Base-by-base conservation (phyloP, 2,329 filamentous ascomycete species). In the Paraphaeosphaeria minitans region DNA sequence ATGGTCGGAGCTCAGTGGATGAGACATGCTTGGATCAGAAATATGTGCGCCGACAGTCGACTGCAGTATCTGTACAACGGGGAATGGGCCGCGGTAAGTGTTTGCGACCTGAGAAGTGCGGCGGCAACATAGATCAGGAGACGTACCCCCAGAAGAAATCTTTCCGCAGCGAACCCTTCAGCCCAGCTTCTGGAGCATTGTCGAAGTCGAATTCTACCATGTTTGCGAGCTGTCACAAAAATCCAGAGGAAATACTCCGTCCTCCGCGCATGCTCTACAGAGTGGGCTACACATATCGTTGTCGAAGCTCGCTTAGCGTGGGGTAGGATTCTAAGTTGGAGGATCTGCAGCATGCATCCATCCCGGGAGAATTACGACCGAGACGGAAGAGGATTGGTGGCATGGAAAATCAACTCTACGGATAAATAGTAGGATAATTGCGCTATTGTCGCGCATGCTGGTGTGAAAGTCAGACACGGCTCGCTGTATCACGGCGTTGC, bases 91-190 rank as follows among this genome's bases (percentile, higher is more conserved):
- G 6, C 6, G 6, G 24, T 6, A 27, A 27, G 24, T 27, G 6
- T 6, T 6, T 27, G 6, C 24, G 6, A 27, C 24, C 6, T n/a
- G 43, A 8, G 7, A 8, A 46, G 4, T n/a, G n/a, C n/a, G n/a
- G n/a, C n/a, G n/a, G n/a, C n/a, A n/a, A n/a, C n/a, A n/a, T n/a
- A n/a, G n/a, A n/a, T n/a, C n/a, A n/a, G n/a, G n/a, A n/a, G 3
- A 46, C 43, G 3, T 46, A 29, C 43, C 78, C 78, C 76, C 76
- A 80, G 48, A 74, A 61, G 52, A 81, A 81, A 58, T 78, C 71
- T 4, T 60, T 57, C 3, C 76, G 75, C 1, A 80, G 68, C 13
- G 65, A 57, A 14, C 49, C 35, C 24, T 56, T 50, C 8, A 57
- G 69, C 13, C 49, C 33, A 5, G 53, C 47, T 31, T 64, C 62